Evolutionary conservation across 2,329 filamentous ascomycete species (phyloP), one percentile per base, ranked within the genome.

Genomic region (Scortechinia acanthostroma): DNA sequence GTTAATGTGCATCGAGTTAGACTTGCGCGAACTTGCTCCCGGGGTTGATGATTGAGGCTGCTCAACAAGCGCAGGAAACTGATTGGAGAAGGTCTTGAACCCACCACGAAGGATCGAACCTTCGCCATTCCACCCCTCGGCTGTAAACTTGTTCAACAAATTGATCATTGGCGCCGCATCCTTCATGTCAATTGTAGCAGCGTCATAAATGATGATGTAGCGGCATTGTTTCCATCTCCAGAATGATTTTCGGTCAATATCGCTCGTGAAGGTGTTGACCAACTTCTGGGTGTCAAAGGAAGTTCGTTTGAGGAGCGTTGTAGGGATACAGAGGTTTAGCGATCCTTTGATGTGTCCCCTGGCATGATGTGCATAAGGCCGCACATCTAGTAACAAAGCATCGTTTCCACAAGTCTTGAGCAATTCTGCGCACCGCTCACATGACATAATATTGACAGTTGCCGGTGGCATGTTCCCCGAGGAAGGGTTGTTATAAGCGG

Each of bases 301-400:
- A 6, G 75, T 73, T 40, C 80, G 67, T 53, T 83, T 84, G 20
- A 84, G 62, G n/a, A 84, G 62, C 0, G 80, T 84, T 1, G 80
- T 84, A 2, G 80, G 80, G 50, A 84, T 81, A 52, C 80, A 83
- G 10, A 84, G 63, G 52, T 77, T 84, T 16, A 84, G 59, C 1
- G 80, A 76, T 16, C 74, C 74, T 44, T 61, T 57, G 47, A 83
- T 74, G 43, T 73, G 70, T 35, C 73, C 69, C 42, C 67, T 66
- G 5, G 71, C 67, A 55, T 74, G 83, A 53, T 83, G 78, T n/a
- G 77, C 77, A 43, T 72, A 80, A 1, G 82, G 78, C 21, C 80
- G 72, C 30, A 84, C 65, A 55, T 84, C 80, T 6, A 84, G 63
- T 3, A 83, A 54, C 43, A 84, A 60, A 2, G 76, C 6, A 6